Percentiles rank a stretch among this genome's conserved stretches.
These are phyloP conservation scores for Colletotrichum sublineola DNA, from an alignment of 2,329 filamentous ascomycete genomes.

Conservation along the genomic window DNA sequence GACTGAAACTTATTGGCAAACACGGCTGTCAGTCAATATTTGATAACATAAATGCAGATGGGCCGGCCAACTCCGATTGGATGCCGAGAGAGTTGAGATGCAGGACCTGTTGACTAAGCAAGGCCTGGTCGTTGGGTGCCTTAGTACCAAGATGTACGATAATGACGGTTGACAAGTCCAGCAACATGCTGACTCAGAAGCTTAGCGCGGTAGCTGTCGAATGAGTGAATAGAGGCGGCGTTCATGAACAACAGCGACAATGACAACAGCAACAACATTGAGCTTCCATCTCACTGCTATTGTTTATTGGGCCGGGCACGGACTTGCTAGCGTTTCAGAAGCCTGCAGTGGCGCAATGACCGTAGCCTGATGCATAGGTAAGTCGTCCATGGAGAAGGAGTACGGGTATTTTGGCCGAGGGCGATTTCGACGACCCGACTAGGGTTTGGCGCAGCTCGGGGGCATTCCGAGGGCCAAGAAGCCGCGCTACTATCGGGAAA, in stretches of 20 bases:
- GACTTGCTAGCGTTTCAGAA: not conserved
- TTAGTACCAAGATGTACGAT: too few relatives aligned
- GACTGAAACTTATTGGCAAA: conserved; percentile 1
- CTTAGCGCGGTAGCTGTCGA: not conserved
- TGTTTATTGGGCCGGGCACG: conserved; percentile 24
- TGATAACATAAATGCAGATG: not conserved
- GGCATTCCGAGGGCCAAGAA: conserved; percentile 18
- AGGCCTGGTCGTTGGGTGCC: not conserved
- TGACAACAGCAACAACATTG: not conserved
- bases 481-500: conserved; percentile 29
- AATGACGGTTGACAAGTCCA: too few relatives aligned
- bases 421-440: conserved; percentile 2
- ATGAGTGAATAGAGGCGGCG: too few relatives aligned
- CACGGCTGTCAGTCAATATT: not conserved
- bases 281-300: not conserved
- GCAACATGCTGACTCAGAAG: not conserved
- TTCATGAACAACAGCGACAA: not conserved
- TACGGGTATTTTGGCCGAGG: too few relatives aligned
- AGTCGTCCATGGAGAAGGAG: not conserved
- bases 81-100: conserved; percentile 11
- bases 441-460: not conserved
- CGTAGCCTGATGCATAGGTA: not conserved
- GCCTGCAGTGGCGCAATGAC: conserved; percentile 2
- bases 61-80: not conserved
- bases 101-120: not conserved